Percentiles rank a stretch among this genome's conserved stretches.
phyloP scores from a whole-genome alignment of 331 rosid species.

The Malus hybrid region DNA sequence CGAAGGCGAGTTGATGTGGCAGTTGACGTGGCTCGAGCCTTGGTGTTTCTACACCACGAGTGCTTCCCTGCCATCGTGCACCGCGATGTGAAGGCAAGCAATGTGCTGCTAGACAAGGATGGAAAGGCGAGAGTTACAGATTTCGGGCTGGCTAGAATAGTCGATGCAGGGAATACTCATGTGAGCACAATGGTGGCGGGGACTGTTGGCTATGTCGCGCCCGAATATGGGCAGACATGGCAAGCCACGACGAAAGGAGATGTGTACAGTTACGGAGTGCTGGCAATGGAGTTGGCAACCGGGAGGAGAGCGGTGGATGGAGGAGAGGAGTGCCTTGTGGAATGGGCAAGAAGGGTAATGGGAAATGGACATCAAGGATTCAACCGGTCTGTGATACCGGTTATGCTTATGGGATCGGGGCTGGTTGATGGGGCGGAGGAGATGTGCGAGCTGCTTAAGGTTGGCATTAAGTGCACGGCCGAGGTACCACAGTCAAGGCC shows the following conservation, averaged over 20 bases:
- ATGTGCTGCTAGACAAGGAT: constrained; percentile 64
- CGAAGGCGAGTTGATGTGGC: constrained; percentile 56
- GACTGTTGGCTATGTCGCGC: constrained; percentile 91
- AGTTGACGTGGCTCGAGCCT: constrained; percentile 69
- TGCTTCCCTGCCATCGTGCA: constrained; percentile 77
- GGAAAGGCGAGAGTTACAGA: constrained; percentile 85
- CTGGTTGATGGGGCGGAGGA: constrained; percentile 65
- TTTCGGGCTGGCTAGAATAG: constrained; percentile 81
- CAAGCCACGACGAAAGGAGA: constrained; percentile 90
- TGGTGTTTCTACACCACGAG: constrained; percentile 82
- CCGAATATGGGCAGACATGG: constrained; percentile 94
- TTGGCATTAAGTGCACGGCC: constrained; percentile 72
- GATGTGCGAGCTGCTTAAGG: constrained; percentile 59
- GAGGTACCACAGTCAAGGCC: constrained; percentile 76
- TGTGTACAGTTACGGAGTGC: constrained; percentile 83
- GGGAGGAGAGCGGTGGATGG: constrained; percentile 89
- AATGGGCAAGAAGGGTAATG: constrained; percentile 73
- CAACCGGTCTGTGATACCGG: constrained; percentile 36
- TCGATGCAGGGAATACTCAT: constrained; percentile 77
- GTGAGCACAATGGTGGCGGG: constrained; percentile 97
- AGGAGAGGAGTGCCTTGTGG: constrained; percentile 86
- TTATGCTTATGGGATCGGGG: constrained; percentile 53
- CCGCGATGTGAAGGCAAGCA: constrained; percentile 90
- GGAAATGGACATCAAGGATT: constrained; percentile 37
- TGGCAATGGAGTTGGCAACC: constrained; percentile 77